Percentiles rank a stretch among this genome's conserved stretches.
phyloP scores from a whole-genome alignment of 257 asterid species.

The Verbascum thapsus region DNA sequence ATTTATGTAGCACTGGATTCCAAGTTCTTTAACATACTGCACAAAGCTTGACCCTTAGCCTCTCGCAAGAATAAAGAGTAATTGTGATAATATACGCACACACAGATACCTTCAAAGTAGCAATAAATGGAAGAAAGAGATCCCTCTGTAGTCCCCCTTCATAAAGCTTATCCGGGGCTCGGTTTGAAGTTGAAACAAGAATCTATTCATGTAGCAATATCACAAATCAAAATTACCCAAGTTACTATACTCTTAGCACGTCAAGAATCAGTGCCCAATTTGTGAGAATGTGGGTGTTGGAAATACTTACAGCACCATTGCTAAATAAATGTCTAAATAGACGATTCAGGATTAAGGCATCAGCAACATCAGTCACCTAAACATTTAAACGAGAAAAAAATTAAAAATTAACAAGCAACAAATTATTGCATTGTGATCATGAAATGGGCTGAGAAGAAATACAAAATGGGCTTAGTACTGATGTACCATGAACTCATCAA shows the following conservation, averaged over 20 bases:
- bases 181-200: constrained; percentile 90
- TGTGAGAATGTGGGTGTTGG: background rate
- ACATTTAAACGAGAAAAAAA: constrained; percentile 11
- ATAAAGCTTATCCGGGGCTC: constrained; percentile 92
- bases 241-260: constrained; percentile 13
- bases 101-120: constrained; percentile 72
- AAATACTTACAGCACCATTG: constrained; percentile 73
- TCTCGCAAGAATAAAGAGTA: constrained; percentile 20
- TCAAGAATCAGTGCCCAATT: constrained; percentile 9
- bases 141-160: constrained; percentile 94
- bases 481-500: constrained; percentile 92
- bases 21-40: too few relatives aligned
- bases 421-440: background rate
- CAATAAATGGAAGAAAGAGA: constrained; percentile 86
- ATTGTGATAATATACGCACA: background rate
- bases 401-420: constrained; percentile 4
- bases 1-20: too few relatives aligned
- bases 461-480: constrained; percentile 10
- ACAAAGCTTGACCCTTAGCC: constrained; percentile 8
- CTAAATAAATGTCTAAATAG: constrained; percentile 72
- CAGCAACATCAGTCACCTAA: constrained; percentile 93
- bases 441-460: background rate
- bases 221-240: constrained; percentile 9
- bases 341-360: constrained; percentile 84
- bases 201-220: constrained; percentile 46